phyloP scores from a whole-genome alignment of 768 basidiomycete genomes.

The Lentinula sp. region DNA sequence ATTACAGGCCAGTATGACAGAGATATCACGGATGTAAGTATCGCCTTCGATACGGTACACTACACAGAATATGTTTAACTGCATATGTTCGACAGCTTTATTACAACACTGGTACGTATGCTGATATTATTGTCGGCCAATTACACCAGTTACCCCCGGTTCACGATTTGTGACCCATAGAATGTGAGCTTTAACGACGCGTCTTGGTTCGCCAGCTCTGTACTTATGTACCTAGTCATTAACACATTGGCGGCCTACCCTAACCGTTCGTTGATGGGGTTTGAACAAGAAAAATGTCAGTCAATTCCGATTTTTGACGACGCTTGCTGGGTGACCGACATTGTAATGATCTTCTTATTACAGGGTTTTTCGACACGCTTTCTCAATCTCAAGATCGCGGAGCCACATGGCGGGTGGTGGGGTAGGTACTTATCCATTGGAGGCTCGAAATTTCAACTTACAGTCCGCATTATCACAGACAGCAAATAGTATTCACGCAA shows the following conservation, averaged over 20 bases:
- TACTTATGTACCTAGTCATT: slow-evolving; percentile 27
- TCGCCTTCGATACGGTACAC: not conserved
- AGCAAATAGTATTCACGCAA: slow-evolving; percentile 53
- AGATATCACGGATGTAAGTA: slow-evolving; percentile 48
- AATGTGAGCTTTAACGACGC: not conserved
- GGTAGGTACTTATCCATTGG: slow-evolving; percentile 20
- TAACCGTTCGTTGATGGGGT: slow-evolving; percentile 50
- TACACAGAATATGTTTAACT: not conserved
- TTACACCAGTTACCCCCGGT: too few relatives aligned
- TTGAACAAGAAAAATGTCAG: slow-evolving; percentile 47
- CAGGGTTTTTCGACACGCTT: slow-evolving; percentile 46
- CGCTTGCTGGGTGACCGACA: not conserved
- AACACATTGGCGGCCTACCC: slow-evolving; percentile 33
- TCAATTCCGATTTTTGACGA: not conserved
- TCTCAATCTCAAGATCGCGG: slow-evolving; percentile 37
- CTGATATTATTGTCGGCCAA: not conserved
- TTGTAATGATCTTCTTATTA: not conserved
- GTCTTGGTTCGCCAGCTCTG: not conserved
- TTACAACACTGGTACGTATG: slow-evolving; percentile 42
- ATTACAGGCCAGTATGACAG: slow-evolving; percentile 45
- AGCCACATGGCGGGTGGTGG: slow-evolving; percentile 50
- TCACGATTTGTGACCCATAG: not conserved
- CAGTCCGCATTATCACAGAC: slow-evolving; percentile 21
- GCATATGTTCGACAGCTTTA: slow-evolving; percentile 24
- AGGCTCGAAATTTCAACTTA: not conserved